These are phyloP conservation scores for Beauveria medogensis DNA, from an alignment of 2,329 filamentous ascomycete species.

Conservation along the genomic window DNA sequence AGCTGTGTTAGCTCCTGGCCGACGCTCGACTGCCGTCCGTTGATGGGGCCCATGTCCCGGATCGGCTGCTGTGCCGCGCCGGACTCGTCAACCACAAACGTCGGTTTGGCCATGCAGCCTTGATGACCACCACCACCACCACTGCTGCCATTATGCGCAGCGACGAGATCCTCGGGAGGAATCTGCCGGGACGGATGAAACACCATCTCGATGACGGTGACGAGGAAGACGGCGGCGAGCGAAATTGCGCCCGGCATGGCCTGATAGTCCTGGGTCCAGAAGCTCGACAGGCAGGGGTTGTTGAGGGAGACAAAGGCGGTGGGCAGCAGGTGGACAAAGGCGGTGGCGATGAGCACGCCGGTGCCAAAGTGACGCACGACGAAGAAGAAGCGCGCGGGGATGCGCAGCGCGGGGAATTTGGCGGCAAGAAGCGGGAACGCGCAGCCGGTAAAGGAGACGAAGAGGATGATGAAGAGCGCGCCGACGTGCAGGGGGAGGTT, in stretches of 20 bases:
- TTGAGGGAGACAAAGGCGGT: slow-evolving; percentile 57
- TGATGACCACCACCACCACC: slow-evolving; percentile 11
- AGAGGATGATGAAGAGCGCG: slow-evolving; percentile 44
- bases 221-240: slow-evolving; percentile 69
- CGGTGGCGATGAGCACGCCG: slow-evolving; percentile 65
- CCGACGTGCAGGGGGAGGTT: slow-evolving; percentile 50
- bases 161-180: slow-evolving; percentile 12
- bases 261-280: slow-evolving; percentile 68
- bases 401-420: slow-evolving; percentile 42
- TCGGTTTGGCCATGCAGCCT: slow-evolving; percentile 15
- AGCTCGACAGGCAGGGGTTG: slow-evolving; percentile 59
- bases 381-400: slow-evolving; percentile 49
- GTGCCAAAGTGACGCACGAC: slow-evolving; percentile 64
- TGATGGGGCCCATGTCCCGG: slow-evolving; percentile 25
- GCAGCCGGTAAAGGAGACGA: slow-evolving; percentile 40
- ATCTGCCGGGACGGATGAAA: slow-evolving; percentile 37
- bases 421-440: slow-evolving; percentile 47
- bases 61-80: slow-evolving; percentile 18
- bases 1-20: slow-evolving; percentile 25
- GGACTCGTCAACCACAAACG: not conserved
- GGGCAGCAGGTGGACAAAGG: slow-evolving; percentile 68
- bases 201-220: slow-evolving; percentile 72
- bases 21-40: slow-evolving; percentile 27
- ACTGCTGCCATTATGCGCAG: not conserved
- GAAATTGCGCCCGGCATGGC: slow-evolving; percentile 75